Conservation (phyloP, 768 basidiomycete species). For the Aureoboletus auriporus region DNA sequence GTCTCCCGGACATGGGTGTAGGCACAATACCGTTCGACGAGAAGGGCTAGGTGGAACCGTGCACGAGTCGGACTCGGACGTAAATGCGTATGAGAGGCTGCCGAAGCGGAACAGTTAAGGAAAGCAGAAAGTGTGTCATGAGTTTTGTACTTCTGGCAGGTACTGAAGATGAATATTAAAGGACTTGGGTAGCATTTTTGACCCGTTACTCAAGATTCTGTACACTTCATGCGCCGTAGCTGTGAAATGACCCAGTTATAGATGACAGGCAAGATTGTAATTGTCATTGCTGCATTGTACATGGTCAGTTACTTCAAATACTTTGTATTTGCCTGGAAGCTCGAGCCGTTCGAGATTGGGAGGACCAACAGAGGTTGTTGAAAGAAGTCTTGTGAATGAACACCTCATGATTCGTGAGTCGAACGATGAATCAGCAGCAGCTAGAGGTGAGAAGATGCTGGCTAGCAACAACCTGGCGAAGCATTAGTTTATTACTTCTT, state of each 20-base stretch:
- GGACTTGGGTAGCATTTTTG: not conserved
- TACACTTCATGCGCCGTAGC: not conserved
- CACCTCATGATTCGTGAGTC: no score
- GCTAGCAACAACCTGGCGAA: no score
- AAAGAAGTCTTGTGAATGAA: no score
- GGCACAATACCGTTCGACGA: constrained; percentile 1
- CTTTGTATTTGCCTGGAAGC: not conserved
- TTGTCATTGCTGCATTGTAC: not conserved
- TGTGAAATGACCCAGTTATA: not conserved
- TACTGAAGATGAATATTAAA: not conserved
- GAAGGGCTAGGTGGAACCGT: constrained; percentile 9
- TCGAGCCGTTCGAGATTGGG: not conserved
- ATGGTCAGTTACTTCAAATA: not conserved
- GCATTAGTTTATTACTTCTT: no score
- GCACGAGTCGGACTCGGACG: constrained; percentile 26
- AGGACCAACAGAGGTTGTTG: no score
- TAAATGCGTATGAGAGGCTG: constrained; percentile 51
- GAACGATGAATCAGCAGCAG: no score
- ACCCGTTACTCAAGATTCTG: not conserved
- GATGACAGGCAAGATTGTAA: not conserved
- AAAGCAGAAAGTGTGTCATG: not conserved
- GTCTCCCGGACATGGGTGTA: not conserved
- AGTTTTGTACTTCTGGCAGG: not conserved
- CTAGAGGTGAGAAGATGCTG: no score
- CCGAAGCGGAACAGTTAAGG: constrained; percentile 22